Conservation (phyloP, 1,284 basidiomycete species). For the Trametes polyzona region DNA sequence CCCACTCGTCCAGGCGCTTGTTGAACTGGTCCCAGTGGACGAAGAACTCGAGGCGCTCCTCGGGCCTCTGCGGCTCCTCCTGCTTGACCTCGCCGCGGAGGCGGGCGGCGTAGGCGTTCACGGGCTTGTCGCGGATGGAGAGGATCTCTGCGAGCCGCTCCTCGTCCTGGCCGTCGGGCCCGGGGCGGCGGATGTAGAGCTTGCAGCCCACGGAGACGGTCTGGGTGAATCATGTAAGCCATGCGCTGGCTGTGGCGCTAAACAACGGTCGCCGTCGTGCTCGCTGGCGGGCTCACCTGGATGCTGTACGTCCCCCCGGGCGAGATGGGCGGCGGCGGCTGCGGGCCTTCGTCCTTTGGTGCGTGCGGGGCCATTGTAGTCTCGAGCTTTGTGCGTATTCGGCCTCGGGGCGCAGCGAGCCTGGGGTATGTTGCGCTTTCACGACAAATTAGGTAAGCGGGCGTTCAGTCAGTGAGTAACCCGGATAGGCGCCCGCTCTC, state of each 20-base stretch:
- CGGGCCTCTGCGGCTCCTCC: conserved; percentile 54
- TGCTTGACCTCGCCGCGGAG: conserved; percentile 41
- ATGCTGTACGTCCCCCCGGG: conserved; percentile 77
- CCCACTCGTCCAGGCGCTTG: conserved; percentile 99
- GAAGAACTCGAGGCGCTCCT: conserved; percentile 91
- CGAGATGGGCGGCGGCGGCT: conserved; percentile 66
- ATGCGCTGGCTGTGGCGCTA: conserved; percentile 25
- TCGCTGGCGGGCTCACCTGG: conserved; percentile 52
- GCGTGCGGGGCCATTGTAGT: conserved; percentile 30
- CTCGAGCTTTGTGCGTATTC: background rate
- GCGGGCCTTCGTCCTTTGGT: conserved; percentile 45
- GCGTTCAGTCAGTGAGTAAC: conserved; percentile 4
- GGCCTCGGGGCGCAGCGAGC: background rate
- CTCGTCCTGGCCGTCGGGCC: conserved; percentile 74
- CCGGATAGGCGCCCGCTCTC: background rate
- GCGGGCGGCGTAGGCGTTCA: conserved; percentile 62
- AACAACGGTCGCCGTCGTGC: conserved; percentile 32
- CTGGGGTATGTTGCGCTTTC: conserved; percentile 8
- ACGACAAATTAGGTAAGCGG: conserved; percentile 7
- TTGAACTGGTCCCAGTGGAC: conserved; percentile 98
- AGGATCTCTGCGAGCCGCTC: conserved; percentile 93
- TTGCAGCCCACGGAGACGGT: conserved; percentile 91
- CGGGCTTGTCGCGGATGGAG: conserved; percentile 85
- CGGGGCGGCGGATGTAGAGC: conserved; percentile 85
- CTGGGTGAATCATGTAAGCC: conserved; percentile 46